Base-by-base conservation (phyloP, 2,329 filamentous ascomycete genomes). In the Graphilbum ipis-grandicollis region DNA sequence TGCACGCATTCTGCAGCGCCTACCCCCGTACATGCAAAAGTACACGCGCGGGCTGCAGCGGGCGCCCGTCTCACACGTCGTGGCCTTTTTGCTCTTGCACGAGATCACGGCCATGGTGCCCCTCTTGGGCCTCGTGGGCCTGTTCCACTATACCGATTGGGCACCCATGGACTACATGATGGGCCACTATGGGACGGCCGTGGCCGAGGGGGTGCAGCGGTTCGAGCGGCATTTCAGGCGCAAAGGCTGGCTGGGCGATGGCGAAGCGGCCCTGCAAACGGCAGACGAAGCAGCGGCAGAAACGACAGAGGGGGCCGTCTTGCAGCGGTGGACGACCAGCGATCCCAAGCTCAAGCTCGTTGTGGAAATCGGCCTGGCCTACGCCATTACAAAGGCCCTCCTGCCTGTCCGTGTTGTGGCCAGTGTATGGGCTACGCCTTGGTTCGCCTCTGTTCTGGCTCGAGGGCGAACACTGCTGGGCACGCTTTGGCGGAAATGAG, bases 391-490 rank as follows among this genome's bases (percentile, higher is more conserved):
- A 1, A 98, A 98, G 59, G 75, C 74, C 14, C 51, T 96, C 40
- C 54, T 98, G 44, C 84, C 90, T 1, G 49, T 81, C 12, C 68
- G 90, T 46, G 70, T 98, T 42, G 60, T 78, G 19, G 56, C 73
- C 7, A 93, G 86, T 57, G 68, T 92, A 4, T 93, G 81, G 83
- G 79, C 71, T 13, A 93, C 90, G 33, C 90, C 90, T 4, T 92
- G 83, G 79, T 92, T 96, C 63, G 86, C 86, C 2, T 68, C 75
- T 31, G 59, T 70, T 18, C 59, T 81, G 29, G 56, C 79, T 12
- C 55, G 55, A 17, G 53, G 50, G 5, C 19, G 26, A 2, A 14
- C 32, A 19, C 21, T 18, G 4, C 13, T 31, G n/a, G 19, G 7
- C 12, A 21, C n/a, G 4, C 12, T 23, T 23, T 10, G 26, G 10